Evolutionary conservation across 148 eudicot species (phyloP), one percentile per base, ranked within the genome.

Genomic region (Heliamphora exappendiculata): DNA sequence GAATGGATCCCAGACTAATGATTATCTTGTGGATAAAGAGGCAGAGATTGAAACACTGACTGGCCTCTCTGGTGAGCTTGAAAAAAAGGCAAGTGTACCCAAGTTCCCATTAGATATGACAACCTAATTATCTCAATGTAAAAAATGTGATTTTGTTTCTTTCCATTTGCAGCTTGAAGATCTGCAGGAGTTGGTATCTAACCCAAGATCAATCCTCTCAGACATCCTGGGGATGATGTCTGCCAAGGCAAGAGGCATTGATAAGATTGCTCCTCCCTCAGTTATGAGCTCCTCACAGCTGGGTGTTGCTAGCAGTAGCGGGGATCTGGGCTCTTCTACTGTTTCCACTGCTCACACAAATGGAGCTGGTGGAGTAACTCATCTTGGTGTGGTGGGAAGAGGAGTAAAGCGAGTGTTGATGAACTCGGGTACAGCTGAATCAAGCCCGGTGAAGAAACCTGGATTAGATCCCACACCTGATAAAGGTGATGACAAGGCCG

Each of bases 311-410:
- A 80, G 78, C 68, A 78, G 75, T 73, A 76, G 79, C 55, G 86
- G 85, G 31, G 78, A 75, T 79, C 73, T 81, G 7, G 93, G 88
- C 44, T 87, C 91, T 62, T 88, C 93, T 70, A 83, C 94, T 12
- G 83, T 84, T 70, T 86, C 92, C 28, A 84, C 93, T 53, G 87
- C 88, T 75, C 91, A 87, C 85, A 90, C 91, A 29, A 92, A 86
- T 78, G 92, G 91, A n/a, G 77, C 87, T 60, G 50, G 88, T 45
- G 90, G 81, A 58, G 90, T 92, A 49, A 94, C 92, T 24, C 84
- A 94, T 86, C 88, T 94, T 73, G 97, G 98, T 19, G 92, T 92
- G 19, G 98, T 94, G 41, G 97, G 98, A 53, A 85, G 97, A 81
- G 98, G 96, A 64, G 91, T 94, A 5, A 92, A 92, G 88, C 88